A percentile compares a stretch with the other conserved stretches of the same genome.
Evolutionary conservation across 768 basidiomycete species (phyloP).

Genomic region (Trametes sanguinea): DNA sequence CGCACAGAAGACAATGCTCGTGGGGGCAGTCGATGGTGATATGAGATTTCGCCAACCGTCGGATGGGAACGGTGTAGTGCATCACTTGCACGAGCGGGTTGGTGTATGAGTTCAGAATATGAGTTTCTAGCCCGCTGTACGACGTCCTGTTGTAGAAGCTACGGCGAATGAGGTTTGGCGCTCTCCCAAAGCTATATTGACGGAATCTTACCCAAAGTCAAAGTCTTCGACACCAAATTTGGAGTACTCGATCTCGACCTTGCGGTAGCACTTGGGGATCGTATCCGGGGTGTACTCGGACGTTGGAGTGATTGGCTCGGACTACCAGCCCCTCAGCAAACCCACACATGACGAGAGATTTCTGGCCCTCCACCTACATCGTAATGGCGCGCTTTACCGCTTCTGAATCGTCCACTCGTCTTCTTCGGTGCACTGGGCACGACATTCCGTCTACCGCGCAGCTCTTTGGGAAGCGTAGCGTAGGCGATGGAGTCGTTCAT

Average conservation of each 20-base stretch:
- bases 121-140: slow-evolving; percentile 92
- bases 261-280: slow-evolving; percentile 81
- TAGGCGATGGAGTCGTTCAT: slow-evolving; percentile 89
- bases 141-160: slow-evolving; percentile 94
- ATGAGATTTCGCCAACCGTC: slow-evolving; percentile 85
- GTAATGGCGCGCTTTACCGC: slow-evolving; percentile 55
- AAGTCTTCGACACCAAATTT: slow-evolving; percentile 99
- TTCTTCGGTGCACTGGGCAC: slow-evolving; percentile 54
- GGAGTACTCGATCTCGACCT: slow-evolving; percentile 97
- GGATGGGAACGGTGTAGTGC: slow-evolving; percentile 78
- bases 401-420: slow-evolving; percentile 76
- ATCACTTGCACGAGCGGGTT: slow-evolving; percentile 90
- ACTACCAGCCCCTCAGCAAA: slow-evolving; percentile 33
- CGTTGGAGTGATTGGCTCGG: slow-evolving; percentile 53
- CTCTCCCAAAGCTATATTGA: background rate
- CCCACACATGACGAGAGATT: slow-evolving; percentile 35
- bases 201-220: slow-evolving; percentile 78
- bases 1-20: slow-evolving; percentile 94
- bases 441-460: slow-evolving; percentile 83
- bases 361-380: background rate
- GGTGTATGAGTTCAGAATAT: slow-evolving; percentile 96
- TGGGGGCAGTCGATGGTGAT: slow-evolving; percentile 84
- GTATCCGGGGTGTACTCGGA: slow-evolving; percentile 56
- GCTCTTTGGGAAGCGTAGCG: slow-evolving; percentile 82
- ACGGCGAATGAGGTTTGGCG: background rate